phyloP scores from a whole-genome alignment of 2,329 filamentous ascomycete species.

The Pseudogymnoascus sp. region DNA sequence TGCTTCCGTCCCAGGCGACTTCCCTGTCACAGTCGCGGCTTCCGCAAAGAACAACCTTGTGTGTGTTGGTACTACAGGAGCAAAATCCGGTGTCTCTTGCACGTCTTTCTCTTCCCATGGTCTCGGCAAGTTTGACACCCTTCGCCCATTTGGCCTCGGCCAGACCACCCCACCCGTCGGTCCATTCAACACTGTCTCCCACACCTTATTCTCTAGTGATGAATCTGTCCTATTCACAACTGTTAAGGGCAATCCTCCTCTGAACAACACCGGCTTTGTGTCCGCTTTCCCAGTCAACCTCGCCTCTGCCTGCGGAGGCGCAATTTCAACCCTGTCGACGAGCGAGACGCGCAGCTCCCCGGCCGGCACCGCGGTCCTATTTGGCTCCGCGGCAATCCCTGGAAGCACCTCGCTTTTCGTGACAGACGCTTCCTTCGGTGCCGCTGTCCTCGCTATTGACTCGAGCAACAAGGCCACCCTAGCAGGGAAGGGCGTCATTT shows the following conservation, averaged over 20 bases:
- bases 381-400: slow-evolving; percentile 42
- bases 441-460: slow-evolving; percentile 36
- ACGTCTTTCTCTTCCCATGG: slow-evolving; percentile 16
- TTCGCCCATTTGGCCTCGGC: slow-evolving; percentile 39
- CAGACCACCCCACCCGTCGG: slow-evolving; percentile 52
- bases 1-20: slow-evolving; percentile 38
- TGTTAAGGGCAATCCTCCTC: slow-evolving; percentile 50
- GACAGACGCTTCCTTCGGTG: slow-evolving; percentile 52
- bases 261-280: slow-evolving; percentile 49
- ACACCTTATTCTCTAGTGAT: slow-evolving; percentile 50
- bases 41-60: slow-evolving; percentile 20
- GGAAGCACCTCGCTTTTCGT: slow-evolving; percentile 36
- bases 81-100: slow-evolving; percentile 38
- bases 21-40: slow-evolving; percentile 35
- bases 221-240: slow-evolving; percentile 43
- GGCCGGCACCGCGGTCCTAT: slow-evolving; percentile 47
- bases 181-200: slow-evolving; percentile 50
- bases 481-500: slow-evolving; percentile 34
- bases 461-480: slow-evolving; percentile 28
- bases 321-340: slow-evolving; percentile 14
- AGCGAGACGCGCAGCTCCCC: slow-evolving; percentile 36
- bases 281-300: slow-evolving; percentile 39
- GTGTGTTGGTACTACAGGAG: slow-evolving; percentile 40
- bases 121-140: slow-evolving; percentile 10
- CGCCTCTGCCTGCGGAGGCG: not conserved